phyloP scores from a whole-genome alignment of 2,329 filamentous ascomycete species.

The Fonsecaea pugnacius region DNA sequence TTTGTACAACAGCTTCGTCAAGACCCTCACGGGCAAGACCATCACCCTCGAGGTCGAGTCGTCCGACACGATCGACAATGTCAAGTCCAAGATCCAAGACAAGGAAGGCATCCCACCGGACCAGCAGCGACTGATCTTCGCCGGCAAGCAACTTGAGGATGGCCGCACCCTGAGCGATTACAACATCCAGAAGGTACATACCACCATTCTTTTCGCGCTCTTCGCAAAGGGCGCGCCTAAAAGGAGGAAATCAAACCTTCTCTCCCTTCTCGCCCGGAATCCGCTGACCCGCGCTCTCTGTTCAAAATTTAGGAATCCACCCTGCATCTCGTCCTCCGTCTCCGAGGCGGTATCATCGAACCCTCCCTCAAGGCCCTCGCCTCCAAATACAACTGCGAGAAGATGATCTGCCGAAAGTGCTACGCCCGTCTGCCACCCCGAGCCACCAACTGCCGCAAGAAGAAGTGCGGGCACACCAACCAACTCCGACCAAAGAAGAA shows the following conservation, averaged over 20 bases:
- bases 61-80: slow-evolving; percentile 99
- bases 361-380: slow-evolving; percentile 97
- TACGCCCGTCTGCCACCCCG: slow-evolving; percentile 98
- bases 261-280: background rate
- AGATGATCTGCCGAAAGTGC: slow-evolving; percentile 99
- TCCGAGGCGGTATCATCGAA: slow-evolving; percentile 99
- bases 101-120: slow-evolving; percentile 99
- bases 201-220: slow-evolving; percentile 33
- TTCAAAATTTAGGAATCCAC: slow-evolving; percentile 75
- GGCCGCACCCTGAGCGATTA: slow-evolving; percentile 95
- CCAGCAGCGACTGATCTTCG: slow-evolving; percentile 98
- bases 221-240: background rate
- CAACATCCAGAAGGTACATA: slow-evolving; percentile 95
- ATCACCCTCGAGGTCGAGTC: slow-evolving; percentile 99
- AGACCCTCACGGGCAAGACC: slow-evolving; percentile 99
- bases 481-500: slow-evolving; percentile 99
- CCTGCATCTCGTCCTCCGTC: slow-evolving; percentile 96
- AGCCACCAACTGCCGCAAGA: slow-evolving; percentile 99
- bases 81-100: slow-evolving; percentile 99
- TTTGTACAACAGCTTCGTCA: slow-evolving; percentile 81
- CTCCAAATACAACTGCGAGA: slow-evolving; percentile 99
- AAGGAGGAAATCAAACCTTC: background rate
- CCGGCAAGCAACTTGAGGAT: slow-evolving; percentile 98
- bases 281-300: background rate
- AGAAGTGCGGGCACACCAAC: slow-evolving; percentile 99